A percentile compares a stretch with the other conserved stretches of the same genome.
Evolutionary conservation across 1,284 basidiomycete genomes (phyloP).

Genomic region (Dichomitus squalens): DNA sequence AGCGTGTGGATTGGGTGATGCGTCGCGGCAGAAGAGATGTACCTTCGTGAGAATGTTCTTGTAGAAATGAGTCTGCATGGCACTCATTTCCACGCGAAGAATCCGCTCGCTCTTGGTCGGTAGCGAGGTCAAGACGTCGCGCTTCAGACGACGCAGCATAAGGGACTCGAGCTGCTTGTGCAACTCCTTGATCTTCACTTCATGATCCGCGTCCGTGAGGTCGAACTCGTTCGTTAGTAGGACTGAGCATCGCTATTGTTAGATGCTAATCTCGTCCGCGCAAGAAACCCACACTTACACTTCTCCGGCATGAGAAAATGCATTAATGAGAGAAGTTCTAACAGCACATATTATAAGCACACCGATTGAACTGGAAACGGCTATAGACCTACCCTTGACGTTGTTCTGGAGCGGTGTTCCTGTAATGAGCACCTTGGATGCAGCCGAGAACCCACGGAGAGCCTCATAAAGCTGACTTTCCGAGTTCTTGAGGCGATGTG

Average conservation of each 20-base stretch:
- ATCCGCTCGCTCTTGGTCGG: conserved; percentile 99
- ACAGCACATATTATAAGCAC: conserved; percentile 3
- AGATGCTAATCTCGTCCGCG: conserved; percentile 5
- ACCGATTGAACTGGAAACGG: conserved; percentile 8
- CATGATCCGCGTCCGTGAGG: conserved; percentile 90
- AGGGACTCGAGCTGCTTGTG: conserved; percentile 92
- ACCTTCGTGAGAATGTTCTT: conserved; percentile 98
- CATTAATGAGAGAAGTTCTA: conserved; percentile 94
- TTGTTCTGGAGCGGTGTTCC: conserved; percentile 99
- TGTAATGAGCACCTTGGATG: conserved; percentile 94
- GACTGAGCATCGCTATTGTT: conserved; percentile 27
- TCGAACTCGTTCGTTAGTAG: conserved; percentile 91
- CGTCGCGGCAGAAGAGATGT: conserved; percentile 18
- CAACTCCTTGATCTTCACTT: conserved; percentile 92
- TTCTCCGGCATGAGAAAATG: conserved; percentile 99
- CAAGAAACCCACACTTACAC: conserved; percentile 56
- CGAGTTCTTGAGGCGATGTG: conserved; percentile 97
- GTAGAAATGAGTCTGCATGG: conserved; percentile 97
- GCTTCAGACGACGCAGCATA: conserved; percentile 95
- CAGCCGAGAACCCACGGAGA: conserved; percentile 85
- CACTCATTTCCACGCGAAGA: conserved; percentile 96
- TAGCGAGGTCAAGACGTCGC: conserved; percentile 95
- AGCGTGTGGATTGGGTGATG: conserved; percentile 7
- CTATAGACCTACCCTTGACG: conserved; percentile 77
- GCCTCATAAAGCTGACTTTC: conserved; percentile 98